Conservation (phyloP, 192 early-diverging fungal species). For the Backusella australiensis region DNA sequence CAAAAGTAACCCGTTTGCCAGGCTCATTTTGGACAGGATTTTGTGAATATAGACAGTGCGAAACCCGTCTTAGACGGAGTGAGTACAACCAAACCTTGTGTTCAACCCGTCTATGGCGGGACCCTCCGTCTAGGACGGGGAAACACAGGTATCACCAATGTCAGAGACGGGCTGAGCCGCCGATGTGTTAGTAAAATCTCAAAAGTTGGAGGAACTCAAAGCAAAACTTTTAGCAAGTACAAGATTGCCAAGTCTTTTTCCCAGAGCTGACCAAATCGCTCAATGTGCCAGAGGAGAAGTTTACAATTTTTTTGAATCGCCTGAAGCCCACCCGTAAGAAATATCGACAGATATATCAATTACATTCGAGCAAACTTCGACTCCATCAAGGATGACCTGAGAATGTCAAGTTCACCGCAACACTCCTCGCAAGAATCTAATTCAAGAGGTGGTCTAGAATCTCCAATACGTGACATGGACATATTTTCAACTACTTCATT, state of each 20-base stretch:
- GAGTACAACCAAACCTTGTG: no score
- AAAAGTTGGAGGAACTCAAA: neutral
- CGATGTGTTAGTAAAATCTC: no score
- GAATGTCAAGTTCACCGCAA: no score
- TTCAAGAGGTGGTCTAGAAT: neutral
- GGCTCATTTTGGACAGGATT: no score
- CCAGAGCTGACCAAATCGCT: neutral
- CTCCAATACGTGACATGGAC: neutral
- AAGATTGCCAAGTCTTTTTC: neutral
- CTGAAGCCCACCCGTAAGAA: neutral
- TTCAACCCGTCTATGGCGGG: no score
- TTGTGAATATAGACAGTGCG: no score
- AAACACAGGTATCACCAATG: no score
- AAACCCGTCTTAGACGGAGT: no score
- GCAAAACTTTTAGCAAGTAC: neutral
- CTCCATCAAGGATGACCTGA: neutral
- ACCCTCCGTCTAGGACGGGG: no score
- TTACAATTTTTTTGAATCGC: neutral
- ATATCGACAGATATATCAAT: neutral
- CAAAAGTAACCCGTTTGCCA: no score
- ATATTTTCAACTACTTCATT: neutral
- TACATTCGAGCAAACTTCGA: neutral
- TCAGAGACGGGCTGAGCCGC: no score
- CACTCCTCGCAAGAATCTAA: no score
- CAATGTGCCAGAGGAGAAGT: neutral